Evolutionary conservation across 2,329 filamentous ascomycete species (phyloP), one percentile per base, ranked within the genome.

Genomic region (Atkinsonella texensis): DNA sequence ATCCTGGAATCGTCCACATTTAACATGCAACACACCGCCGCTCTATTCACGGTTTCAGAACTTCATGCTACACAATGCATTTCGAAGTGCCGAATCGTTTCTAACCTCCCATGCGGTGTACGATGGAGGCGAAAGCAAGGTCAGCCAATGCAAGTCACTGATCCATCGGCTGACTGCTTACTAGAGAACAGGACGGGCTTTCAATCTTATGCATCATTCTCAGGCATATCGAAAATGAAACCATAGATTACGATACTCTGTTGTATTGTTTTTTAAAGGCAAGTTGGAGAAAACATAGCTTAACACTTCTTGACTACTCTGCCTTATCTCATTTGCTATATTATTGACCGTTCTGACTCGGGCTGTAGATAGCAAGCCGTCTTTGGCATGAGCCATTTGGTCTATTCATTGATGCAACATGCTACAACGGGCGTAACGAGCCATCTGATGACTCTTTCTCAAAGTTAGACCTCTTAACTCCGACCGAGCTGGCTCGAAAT

Each of bases 41-140:
- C 69, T 77, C 7, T 86, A 85, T 62, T 84, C 81, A 2, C 72
- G 81, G 23, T 86, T 86, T 57, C 83, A 86, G 57, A 80, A 85
- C 56, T 86, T 86, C 59, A 86, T 86, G 83, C 72, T 86, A 45
- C 76, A 78, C 17, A 84, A 85, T 61, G 82, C 82, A 2, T 82
- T 83, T 56, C 74, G 79, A 39, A 80, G 78, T 57, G 79, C 77
- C 0, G 83, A 85, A 57, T 83, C 80, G 2, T 79, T 83, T 53
- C 65, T 83, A 20, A 82, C 80, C 2, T 77, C 79, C 23, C 74
- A 81, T 20, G 81, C 82, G 28, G 79, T 86, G 12, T 86, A 85
- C 59, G 83, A 86, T 60, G 83, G 83, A 35, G 83, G 83, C 18
- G 81, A 85, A 65, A 85, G 79, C 67, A 85, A 83, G 67, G 77